phyloP scores from a whole-genome alignment of 306 rosid species.

The Mimosa bimucronata region DNA sequence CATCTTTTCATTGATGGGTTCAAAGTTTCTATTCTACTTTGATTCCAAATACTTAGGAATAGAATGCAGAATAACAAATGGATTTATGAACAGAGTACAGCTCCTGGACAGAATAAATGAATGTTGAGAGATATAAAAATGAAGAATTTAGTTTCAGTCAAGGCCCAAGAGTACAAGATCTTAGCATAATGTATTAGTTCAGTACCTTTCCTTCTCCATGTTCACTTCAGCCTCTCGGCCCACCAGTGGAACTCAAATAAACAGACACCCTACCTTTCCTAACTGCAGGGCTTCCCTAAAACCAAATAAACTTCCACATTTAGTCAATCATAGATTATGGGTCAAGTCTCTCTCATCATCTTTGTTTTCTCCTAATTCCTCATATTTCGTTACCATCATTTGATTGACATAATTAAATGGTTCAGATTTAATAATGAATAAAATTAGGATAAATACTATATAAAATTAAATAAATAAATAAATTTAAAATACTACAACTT shows the following conservation, averaged over 20 bases:
- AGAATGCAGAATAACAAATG: not conserved
- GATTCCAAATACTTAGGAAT: not conserved
- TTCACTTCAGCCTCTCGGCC: not conserved
- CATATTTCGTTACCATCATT: too few species aligned
- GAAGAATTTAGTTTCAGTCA: constrained; percentile 4
- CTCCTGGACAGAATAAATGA: not conserved
- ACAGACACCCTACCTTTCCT: too few species aligned
- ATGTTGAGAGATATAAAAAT: not conserved
- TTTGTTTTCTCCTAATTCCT: too few species aligned
- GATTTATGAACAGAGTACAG: not conserved
- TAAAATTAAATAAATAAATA: too few species aligned
- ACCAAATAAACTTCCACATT: not conserved
- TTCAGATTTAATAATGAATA: too few species aligned
- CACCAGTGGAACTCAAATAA: too few species aligned
- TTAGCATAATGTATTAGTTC: not conserved
- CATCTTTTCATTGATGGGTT: not conserved
- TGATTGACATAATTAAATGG: too few species aligned
- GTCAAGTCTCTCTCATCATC: too few species aligned
- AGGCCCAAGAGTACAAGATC: not conserved
- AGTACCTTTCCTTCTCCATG: not conserved
- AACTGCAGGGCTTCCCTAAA: not conserved
- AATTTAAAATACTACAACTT: too few species aligned
- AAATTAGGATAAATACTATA: too few species aligned
- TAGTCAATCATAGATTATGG: too few species aligned
- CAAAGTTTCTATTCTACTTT: too few species aligned